These are phyloP conservation scores for Yamadazyma phyllophila DNA, from an alignment of 805 yeast genomes.

Conservation along the genomic window DNA sequence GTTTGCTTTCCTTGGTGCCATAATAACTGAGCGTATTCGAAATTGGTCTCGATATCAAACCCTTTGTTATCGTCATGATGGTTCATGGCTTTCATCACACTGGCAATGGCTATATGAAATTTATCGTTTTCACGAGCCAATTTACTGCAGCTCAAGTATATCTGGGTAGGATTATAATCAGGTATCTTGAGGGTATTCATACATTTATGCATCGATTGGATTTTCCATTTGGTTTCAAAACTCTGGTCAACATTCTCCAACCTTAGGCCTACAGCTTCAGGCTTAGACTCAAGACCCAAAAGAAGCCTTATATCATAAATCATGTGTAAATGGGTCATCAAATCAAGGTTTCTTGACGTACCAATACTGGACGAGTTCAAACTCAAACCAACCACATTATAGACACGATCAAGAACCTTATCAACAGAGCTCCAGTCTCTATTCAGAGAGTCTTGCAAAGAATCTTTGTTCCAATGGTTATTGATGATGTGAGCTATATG, in stretches of 20 bases:
- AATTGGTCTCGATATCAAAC: constrained; percentile 27
- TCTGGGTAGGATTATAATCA: constrained; percentile 31
- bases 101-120: constrained; percentile 68
- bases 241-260: constrained; percentile 36
- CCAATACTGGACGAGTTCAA: constrained; percentile 43
- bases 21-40: constrained; percentile 76
- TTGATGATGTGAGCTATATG: constrained; percentile 47
- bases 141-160: constrained; percentile 59
- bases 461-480: too few relatives aligned
- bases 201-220: constrained; percentile 59
- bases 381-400: constrained; percentile 57
- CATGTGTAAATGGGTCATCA: constrained; percentile 38
- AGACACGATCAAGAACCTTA: constrained; percentile 14
- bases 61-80: not conserved
- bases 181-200: constrained; percentile 25
- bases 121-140: constrained; percentile 67
- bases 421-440: not conserved
- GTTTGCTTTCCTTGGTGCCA: constrained; percentile 91
- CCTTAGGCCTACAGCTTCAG: constrained; percentile 22
- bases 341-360: constrained; percentile 33
- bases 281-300: constrained; percentile 8
- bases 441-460: not conserved
- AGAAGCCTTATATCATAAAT: constrained; percentile 34
- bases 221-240: constrained; percentile 58
- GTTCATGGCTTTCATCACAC: constrained; percentile 60